Base-by-base conservation (phyloP, 1,284 basidiomycete genomes). In the Ceratobasidium papillatum region DNA sequence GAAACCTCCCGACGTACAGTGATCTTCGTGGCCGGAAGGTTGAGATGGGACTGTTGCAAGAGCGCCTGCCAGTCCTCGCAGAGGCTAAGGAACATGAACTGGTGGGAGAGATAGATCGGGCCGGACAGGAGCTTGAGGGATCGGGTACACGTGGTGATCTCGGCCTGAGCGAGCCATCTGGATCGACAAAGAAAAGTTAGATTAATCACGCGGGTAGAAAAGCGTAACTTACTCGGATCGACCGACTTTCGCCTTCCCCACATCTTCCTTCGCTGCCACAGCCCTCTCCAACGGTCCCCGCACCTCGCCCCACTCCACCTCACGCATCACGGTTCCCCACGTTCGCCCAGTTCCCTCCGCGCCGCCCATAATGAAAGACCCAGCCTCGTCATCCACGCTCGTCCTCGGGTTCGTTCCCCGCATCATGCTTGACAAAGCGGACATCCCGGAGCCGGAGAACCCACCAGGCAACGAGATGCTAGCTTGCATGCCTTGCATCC, bases 41-140 rank as follows among this genome's bases (percentile, higher is more conserved):
- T 89, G 65, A 93, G 83, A 65, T 89, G 87, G 68, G 89, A 86
- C 0, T 88, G 86, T 0, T 92, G 88, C 41, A 94, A 85, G 11
- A 93, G 88, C 0, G 91, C 89, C 77, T 92, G 92, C 77, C 94
- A 94, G 80, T 95, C 93, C 76, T 91, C 87, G 12, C 78, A 77
- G 0, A 94, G 85, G 0, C 88, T 86, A 78, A 89, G 87, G 84
- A 95, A 96, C 9, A 89, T 85, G 81, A 95, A 92, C 77, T 95
- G 93, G 77, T 93, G 91, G 0, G 90, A 89, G 14, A 94, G 87
- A 80, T 95, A 95, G 49, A 96, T 86, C 0, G 91, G 86, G 0
- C 89, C 86, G 0, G 93, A 91, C 0, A 93, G 85, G 30, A 93
- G 83, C 1, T 82, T 84, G 0, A 85, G 83, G 1, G 88, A 88